Base-by-base conservation (phyloP, 257 asterid genomes). In the Cinchona pubescens region DNA sequence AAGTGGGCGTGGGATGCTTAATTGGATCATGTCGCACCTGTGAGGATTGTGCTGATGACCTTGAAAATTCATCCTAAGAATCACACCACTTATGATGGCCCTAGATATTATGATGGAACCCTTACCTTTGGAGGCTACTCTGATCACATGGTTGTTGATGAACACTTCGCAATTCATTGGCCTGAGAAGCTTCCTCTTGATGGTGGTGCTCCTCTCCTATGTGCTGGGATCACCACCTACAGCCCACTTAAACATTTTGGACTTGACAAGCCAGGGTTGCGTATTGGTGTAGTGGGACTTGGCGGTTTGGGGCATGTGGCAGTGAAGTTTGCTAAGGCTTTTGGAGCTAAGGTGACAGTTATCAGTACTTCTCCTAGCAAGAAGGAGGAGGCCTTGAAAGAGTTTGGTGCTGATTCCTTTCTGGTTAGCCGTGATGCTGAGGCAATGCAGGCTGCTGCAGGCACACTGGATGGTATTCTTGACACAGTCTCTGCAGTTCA, bases 271-370 rank as follows among this genome's bases (percentile, higher is more conserved):
- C 82, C 82, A 23, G 77, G 85, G 21, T 27, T 69, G 70, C 69
- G 56, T 46, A 42, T 81, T 42, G 82, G 82, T 25, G 79, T 81
- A 61, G 85, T 81, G 5, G 85, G 85, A 9, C 79, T 81, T 8
- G 85, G 85, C 18, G 82, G 85, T 0, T 25, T 81, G 12, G 85
- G 85, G 9, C 82, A 81, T 73, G 68, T 81, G 37, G 82, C 79
- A 35, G 81, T 77, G 11, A 81, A 81, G 67, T 81, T 76, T 35
- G 78, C 79, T 7, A 81, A 81, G 73, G 85, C 82, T 5, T 71
- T 81, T 8, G 80, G 82, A 0, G 23, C 66, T 9, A 81, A 63
- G 67, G 80, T 78, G 25, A 81, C 80, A 6, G 82, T 78, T 1
- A 81, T 81, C 21, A 81, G 85, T 75, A 73, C 77, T n/a, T 27